Conservation (phyloP, 257 asterid genomes). For the Nicotiana attenuata region DNA sequence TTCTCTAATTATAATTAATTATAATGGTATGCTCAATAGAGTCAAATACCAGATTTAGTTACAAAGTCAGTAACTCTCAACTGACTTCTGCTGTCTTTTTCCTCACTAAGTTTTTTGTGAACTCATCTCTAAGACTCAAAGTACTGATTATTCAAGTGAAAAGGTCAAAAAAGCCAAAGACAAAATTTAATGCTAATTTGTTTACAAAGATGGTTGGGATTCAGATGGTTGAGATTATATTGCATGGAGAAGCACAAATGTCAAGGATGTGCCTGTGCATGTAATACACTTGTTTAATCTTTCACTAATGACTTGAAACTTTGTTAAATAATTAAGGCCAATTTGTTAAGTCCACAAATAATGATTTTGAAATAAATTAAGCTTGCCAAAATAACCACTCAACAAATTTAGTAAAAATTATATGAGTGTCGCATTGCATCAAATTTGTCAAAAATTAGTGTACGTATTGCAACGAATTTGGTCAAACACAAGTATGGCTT, state of each 20-base stretch:
- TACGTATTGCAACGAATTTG: too few relatives aligned
- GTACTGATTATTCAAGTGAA: neutral
- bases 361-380: too few relatives aligned
- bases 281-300: neutral
- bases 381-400: too few relatives aligned
- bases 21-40: neutral
- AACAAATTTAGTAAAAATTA: too few relatives aligned
- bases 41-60: neutral
- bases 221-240: neutral
- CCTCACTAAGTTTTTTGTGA: neutral
- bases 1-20: neutral
- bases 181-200: neutral
- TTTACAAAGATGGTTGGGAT: neutral
- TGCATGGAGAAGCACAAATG: neutral
- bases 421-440: too few relatives aligned
- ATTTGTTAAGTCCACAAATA: too few relatives aligned
- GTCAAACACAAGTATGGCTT: too few relatives aligned
- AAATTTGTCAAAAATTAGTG: too few relatives aligned
- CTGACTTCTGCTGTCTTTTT: neutral
- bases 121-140: neutral
- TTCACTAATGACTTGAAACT: neutral
- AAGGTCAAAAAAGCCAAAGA: neutral
- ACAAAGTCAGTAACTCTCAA: neutral
- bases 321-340: too few relatives aligned
- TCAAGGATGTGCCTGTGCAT: neutral